Evolutionary conservation across 2,329 filamentous ascomycete genomes (phyloP).

Genomic region (Microcyclosporella mali): DNA sequence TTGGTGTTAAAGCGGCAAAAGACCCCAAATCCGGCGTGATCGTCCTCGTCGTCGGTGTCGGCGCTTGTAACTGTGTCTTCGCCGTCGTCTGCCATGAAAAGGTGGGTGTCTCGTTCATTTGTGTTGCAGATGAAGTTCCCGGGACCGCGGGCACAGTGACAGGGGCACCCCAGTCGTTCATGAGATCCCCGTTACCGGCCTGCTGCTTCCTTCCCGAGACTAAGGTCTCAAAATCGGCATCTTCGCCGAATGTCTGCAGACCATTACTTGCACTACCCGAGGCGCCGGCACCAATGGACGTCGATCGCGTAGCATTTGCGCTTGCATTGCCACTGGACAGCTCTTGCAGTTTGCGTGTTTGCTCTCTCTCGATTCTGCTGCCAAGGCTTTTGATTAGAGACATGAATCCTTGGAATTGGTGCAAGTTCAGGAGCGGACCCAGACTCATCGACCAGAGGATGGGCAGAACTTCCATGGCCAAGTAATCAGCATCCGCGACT

Average conservation of each 20-base stretch:
- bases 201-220: constrained; percentile 66
- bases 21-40: constrained; percentile 33
- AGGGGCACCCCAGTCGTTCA: constrained; percentile 40
- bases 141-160: constrained; percentile 17
- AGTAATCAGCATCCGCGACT: constrained; percentile 79
- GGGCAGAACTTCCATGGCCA: constrained; percentile 84
- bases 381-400: constrained; percentile 75
- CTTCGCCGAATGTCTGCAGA: constrained; percentile 48
- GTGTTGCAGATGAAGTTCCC: constrained; percentile 9
- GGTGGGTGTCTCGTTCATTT: constrained; percentile 26
- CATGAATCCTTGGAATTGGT: constrained; percentile 86
- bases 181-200: constrained; percentile 33
- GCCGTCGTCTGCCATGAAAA: constrained; percentile 42
- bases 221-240: constrained; percentile 79
- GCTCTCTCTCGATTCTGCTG: constrained; percentile 76
- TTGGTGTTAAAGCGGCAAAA: constrained; percentile 32
- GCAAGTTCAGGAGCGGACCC: constrained; percentile 78
- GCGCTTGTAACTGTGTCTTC: constrained; percentile 3
- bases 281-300: constrained; percentile 56
- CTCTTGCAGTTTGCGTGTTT: constrained; percentile 81
- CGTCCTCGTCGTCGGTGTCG: constrained; percentile 13
- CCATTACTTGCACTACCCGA: constrained; percentile 46
- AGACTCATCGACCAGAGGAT: constrained; percentile 88
- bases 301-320: not conserved
- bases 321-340: constrained; percentile 53